Conservation (phyloP, 176 grass and related monocot species). For the Raddia distichophylla region DNA sequence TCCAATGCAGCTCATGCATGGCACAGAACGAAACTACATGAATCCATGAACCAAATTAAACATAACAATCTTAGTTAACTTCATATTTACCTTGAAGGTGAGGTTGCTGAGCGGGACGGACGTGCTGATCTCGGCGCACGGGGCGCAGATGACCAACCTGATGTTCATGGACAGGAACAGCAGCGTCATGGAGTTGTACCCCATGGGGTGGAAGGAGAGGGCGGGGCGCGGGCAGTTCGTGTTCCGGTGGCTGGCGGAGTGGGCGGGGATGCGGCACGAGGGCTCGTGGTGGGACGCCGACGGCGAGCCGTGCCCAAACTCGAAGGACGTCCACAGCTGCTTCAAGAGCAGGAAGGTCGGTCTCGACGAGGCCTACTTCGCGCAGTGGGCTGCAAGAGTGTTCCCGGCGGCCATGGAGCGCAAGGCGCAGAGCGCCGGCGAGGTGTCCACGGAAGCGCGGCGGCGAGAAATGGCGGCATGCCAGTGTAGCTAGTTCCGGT, state of each 20-base stretch:
- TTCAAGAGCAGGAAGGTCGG: slow-evolving; percentile 61
- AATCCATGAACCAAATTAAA: background rate
- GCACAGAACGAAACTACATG: background rate
- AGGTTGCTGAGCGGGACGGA: slow-evolving; percentile 63
- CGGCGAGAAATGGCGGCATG: background rate
- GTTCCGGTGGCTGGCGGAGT: slow-evolving; percentile 58
- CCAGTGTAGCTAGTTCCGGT: slow-evolving; percentile 4
- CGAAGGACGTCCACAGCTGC: slow-evolving; percentile 27
- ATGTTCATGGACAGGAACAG: slow-evolving; percentile 74
- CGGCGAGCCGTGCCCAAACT: slow-evolving; percentile 39
- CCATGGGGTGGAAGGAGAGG: slow-evolving; percentile 60
- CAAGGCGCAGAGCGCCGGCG: slow-evolving; percentile 1
- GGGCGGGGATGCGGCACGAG: slow-evolving; percentile 64
- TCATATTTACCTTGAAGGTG: slow-evolving; percentile 34
- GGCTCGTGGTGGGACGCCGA: slow-evolving; percentile 65
- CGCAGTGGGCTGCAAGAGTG: slow-evolving; percentile 49
- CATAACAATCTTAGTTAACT: background rate
- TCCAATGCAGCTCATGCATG: background rate
- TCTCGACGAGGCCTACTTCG: slow-evolving; percentile 56
- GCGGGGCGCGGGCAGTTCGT: slow-evolving; percentile 63
- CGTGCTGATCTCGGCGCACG: slow-evolving; percentile 64
- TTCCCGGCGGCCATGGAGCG: slow-evolving; percentile 40
- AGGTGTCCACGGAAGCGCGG: background rate
- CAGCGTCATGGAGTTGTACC: slow-evolving; percentile 86
- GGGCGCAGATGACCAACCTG: slow-evolving; percentile 74